phyloP scores from a whole-genome alignment of 352 stramenopile species.

The Plasmopara viticola region DNA sequence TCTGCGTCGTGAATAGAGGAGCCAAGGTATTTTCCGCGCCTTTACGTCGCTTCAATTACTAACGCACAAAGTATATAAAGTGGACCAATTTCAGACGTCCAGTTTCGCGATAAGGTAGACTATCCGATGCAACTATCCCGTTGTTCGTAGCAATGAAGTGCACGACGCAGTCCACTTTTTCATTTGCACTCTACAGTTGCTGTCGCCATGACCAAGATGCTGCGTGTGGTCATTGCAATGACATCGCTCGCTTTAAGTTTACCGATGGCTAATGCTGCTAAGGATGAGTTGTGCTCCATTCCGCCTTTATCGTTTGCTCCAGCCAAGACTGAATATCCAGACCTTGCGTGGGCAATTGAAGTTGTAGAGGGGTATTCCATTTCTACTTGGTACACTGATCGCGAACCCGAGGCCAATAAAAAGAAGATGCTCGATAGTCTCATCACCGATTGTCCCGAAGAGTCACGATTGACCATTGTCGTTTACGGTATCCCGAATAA shows the following conservation, averaged over 20 bases:
- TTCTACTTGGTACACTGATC: conserved; percentile 49
- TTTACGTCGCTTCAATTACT: too few species aligned
- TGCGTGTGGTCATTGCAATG: conserved; percentile 6
- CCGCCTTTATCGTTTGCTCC: conserved; percentile 28
- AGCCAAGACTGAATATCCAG: conserved; percentile 26
- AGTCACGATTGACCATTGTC: conserved; percentile 37
- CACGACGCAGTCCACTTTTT: conserved; percentile 8
- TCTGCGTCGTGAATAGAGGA: too few species aligned
- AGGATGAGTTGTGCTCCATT: conserved; percentile 34
- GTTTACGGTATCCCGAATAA: conserved; percentile 76
- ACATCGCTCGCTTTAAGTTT: conserved; percentile 12
- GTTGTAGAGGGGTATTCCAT: conserved; percentile 33
- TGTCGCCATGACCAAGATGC: conserved; percentile 17
- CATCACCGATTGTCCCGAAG: conserved; percentile 23
- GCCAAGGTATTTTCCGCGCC: too few species aligned
- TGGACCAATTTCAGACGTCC: too few species aligned
- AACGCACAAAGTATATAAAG: too few species aligned
- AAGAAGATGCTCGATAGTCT: conserved; percentile 20
- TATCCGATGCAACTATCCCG: too few species aligned
- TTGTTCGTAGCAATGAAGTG: neutral
- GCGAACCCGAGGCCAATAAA: conserved; percentile 23
- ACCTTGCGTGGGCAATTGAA: conserved; percentile 30
- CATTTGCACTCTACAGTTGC: conserved; percentile 5
- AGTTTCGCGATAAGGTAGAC: too few species aligned
- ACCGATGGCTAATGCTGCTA: conserved; percentile 5